These are phyloP conservation scores for Aspergillus sp. DNA, from an alignment of 2,329 filamentous ascomycete genomes.

Conservation along the genomic window DNA sequence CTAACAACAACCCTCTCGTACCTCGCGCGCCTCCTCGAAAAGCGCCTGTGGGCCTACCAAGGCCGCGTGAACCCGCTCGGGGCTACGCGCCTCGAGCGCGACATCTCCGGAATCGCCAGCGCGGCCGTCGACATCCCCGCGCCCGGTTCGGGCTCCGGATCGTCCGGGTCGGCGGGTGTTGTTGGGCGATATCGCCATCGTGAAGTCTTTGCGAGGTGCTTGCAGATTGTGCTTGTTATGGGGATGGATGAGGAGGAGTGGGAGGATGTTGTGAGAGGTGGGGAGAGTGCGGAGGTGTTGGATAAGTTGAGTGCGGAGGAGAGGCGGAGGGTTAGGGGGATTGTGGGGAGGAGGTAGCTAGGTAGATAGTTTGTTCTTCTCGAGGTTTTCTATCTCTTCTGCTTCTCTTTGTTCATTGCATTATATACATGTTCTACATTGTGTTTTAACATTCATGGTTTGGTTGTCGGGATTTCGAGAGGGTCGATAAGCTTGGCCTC, in stretches of 20 bases:
- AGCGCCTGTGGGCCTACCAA: slow-evolving; percentile 79
- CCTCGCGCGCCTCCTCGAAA: slow-evolving; percentile 80
- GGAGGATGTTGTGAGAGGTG: slow-evolving; percentile 70
- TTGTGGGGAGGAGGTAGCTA: slow-evolving; percentile 54
- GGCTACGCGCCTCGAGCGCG: slow-evolving; percentile 80
- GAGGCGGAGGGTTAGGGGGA: slow-evolving; percentile 70
- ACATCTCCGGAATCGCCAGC: slow-evolving; percentile 74
- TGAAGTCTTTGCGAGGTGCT: slow-evolving; percentile 75
- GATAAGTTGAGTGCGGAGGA: slow-evolving; percentile 74
- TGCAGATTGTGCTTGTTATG: slow-evolving; percentile 82
- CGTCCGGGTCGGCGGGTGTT: not conserved
- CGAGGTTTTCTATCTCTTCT: not conserved
- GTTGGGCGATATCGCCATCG: slow-evolving; percentile 71
- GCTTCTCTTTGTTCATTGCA: not conserved
- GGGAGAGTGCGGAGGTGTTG: slow-evolving; percentile 54
- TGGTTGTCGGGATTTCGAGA: not conserved
- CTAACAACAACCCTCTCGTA: slow-evolving; percentile 75
- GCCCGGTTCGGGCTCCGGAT: slow-evolving; percentile 28
- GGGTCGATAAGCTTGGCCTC: not conserved
- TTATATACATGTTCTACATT: not conserved
- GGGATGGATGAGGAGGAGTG: slow-evolving; percentile 97
- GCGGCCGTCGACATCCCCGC: slow-evolving; percentile 47
- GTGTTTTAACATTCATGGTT: not conserved
- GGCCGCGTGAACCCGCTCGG: slow-evolving; percentile 81
- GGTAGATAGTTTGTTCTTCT: no score